Evolutionary conservation across 2,329 filamentous ascomycete genomes (phyloP), one percentile per base, ranked within the genome.

Genomic region (Trichoderma pleuroti): DNA sequence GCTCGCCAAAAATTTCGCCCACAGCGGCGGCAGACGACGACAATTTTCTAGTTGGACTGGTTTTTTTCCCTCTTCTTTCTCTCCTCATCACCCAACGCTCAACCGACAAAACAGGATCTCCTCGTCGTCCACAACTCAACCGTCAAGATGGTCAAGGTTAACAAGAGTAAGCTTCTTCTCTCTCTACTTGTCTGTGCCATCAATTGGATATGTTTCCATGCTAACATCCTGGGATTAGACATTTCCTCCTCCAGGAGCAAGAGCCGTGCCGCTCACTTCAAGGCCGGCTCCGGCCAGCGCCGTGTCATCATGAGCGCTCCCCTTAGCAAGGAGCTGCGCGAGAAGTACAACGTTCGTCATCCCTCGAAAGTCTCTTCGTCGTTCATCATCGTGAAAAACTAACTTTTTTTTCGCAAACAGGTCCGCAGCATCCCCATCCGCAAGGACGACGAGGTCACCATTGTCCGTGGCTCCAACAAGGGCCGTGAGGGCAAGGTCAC

Each of bases 311-410:
- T 99, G 94, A 95, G 92, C 87, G 94, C 96, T 78, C 92, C 93
- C 80, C 90, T 98, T 78, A 92, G 89, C 88, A 97, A 97, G 90
- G 96, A 99, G 88, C 91, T 99, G 83, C 92, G 94, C 83, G 94
- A 97, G 87, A 96, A 99, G 91, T 93, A 99, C 92, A 97, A 97
- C 86, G 96, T 98, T 89, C 77, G 92, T n/a, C n/a, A n/a, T n/a
- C n/a, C n/a, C n/a, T n/a, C n/a, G n/a, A n/a, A n/a, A n/a, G n/a
- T n/a, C n/a, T n/a, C 32, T 5, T 24, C 56, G 11, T 5, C 5
- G 7, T 21, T 32, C 42, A 10, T 7, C 12, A 10, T 70, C 74
- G n/a, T 76, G 71, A 2, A 16, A 57, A 62, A 52, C 21, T 65
- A 52, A 71, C 42, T 30, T 14, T 12, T 11, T 28, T 14, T 18